Base-by-base conservation (phyloP, 2,329 filamentous ascomycete species). In the Arthrobotrys sphaeroides region DNA sequence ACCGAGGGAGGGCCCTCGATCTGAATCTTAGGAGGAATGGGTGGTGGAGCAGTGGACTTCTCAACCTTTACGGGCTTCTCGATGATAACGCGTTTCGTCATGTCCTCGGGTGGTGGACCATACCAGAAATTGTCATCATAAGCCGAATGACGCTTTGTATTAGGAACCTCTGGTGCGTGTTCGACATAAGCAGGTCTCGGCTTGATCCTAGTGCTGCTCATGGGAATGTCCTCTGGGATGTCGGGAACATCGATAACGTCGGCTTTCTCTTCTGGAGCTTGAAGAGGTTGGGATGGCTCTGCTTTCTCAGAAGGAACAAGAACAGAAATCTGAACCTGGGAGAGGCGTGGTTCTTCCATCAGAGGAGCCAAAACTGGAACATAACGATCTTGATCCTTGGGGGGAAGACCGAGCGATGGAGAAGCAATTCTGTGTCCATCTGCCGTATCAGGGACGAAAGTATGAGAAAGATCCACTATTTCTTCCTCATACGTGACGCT, bases 11-110 rank as follows among this genome's bases (percentile, higher is more conserved):
- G 24, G 26, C 33, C 18, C 13, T 43, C 22, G 10, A 22, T 24
- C 13, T 55, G 62, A 26, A 24, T 10, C 22, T 74, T 68, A 7
- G 55, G 31, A 12, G 62, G 53, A 62, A 74, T 40, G 5, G 70
- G 62, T 31, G 62, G 62, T 16, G 55, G 36, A 26, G 22, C 24
- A 5, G 62, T 9, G 26, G 18, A 7, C 13, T 43, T 43, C 18
- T 28, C 18, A n/a, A 55, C 26, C 7, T 33, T 43, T 13, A 26
- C 22, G 5, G 38, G 38, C 9, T 59, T 59, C n/a, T 60, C 55
- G n/a, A 31, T 7, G 12, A 60, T 20, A 28, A 60, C 22, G n/a
- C 36, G 55, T 5, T 42, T 7, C 33, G 28, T 12, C 10, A 38
- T 55, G 9, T 6, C 7, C 9, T 22, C 51, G 10, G 10, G 5